Conservation (phyloP, 2,329 filamentous ascomycete species). For the Aspergillus oerlinghausenensis region DNA sequence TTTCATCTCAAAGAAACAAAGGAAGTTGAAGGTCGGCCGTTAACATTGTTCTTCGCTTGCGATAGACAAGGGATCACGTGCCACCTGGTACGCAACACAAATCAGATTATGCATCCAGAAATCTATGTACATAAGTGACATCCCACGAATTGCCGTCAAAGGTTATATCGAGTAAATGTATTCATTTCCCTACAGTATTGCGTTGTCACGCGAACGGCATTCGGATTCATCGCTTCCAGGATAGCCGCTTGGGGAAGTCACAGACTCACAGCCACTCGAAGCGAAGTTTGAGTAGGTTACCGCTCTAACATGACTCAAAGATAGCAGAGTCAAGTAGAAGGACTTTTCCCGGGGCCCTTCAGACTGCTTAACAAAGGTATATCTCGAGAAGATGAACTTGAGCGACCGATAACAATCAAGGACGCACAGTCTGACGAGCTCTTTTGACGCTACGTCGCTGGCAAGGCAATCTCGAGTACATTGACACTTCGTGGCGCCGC, state of each 20-base stretch:
- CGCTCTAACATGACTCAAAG: background rate
- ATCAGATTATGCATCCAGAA: constrained; percentile 4
- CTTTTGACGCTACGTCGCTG: background rate
- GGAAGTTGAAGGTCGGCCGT: constrained; percentile 1
- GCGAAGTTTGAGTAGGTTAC: background rate
- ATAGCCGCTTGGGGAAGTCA: background rate
- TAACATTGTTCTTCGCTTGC: constrained; percentile 18
- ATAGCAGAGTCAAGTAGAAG: background rate
- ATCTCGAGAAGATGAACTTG: background rate
- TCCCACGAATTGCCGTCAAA: background rate
- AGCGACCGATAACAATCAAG: background rate
- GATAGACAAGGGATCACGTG: constrained; percentile 1
- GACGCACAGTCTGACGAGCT: background rate
- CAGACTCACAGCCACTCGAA: background rate
- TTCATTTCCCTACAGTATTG: background rate
- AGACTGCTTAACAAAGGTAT: background rate
- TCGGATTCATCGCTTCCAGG: background rate
- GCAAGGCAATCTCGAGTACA: background rate
- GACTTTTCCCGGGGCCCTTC: background rate
- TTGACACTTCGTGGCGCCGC: background rate
- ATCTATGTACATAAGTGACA: background rate
- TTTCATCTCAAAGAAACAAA: constrained; percentile 14
- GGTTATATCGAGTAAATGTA: background rate
- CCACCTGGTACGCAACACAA: constrained; percentile 6
- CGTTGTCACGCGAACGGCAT: background rate